These are phyloP conservation scores for Arthroderma sp. DNA, from an alignment of 2,329 filamentous ascomycete genomes.

Conservation along the genomic window DNA sequence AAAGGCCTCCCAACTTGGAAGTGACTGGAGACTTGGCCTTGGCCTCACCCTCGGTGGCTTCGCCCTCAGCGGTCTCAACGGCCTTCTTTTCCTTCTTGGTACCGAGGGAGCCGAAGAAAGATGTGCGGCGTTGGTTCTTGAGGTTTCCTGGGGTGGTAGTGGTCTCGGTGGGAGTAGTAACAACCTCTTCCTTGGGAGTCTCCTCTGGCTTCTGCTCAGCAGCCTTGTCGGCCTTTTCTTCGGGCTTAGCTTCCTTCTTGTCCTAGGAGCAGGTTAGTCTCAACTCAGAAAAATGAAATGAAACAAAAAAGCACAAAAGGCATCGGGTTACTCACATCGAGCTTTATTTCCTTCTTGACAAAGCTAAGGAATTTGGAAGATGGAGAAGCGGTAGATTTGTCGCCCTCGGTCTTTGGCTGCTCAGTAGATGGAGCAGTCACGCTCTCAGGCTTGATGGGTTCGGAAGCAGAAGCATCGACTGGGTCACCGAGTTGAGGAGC, in stretches of 20 bases:
- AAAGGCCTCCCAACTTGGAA: slow-evolving; percentile 33
- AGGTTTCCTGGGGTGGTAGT: slow-evolving; percentile 17
- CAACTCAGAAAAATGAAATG: neutral
- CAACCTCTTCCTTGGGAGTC: slow-evolving; percentile 11
- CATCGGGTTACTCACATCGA: slow-evolving; percentile 11
- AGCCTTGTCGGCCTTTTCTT: slow-evolving; percentile 16
- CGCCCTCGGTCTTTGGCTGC: slow-evolving; percentile 14
- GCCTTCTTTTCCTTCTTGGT: slow-evolving; percentile 40
- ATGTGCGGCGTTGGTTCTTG: slow-evolving; percentile 39
- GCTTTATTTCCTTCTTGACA: slow-evolving; percentile 22
- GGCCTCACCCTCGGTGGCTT: slow-evolving; percentile 33
- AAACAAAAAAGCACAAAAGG: too few relatives aligned
- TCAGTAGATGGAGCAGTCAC: slow-evolving; percentile 29
- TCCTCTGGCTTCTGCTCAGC: slow-evolving; percentile 12
- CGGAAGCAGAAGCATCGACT: slow-evolving; percentile 24
- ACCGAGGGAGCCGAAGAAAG: slow-evolving; percentile 41
- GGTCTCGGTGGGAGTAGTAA: slow-evolving; percentile 10
- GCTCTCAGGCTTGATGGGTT: slow-evolving; percentile 28
- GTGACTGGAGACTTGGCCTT: slow-evolving; percentile 22
- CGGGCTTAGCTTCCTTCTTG: slow-evolving; percentile 14
- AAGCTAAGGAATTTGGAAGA: slow-evolving; percentile 20
- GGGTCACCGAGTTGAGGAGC: slow-evolving; percentile 37
- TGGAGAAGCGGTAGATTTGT: slow-evolving; percentile 18
- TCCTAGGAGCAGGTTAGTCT: slow-evolving; percentile 11
- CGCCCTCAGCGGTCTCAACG: slow-evolving; percentile 34